Conservation (phyloP, 768 basidiomycete species). For the Xanthoconium purpureum region DNA sequence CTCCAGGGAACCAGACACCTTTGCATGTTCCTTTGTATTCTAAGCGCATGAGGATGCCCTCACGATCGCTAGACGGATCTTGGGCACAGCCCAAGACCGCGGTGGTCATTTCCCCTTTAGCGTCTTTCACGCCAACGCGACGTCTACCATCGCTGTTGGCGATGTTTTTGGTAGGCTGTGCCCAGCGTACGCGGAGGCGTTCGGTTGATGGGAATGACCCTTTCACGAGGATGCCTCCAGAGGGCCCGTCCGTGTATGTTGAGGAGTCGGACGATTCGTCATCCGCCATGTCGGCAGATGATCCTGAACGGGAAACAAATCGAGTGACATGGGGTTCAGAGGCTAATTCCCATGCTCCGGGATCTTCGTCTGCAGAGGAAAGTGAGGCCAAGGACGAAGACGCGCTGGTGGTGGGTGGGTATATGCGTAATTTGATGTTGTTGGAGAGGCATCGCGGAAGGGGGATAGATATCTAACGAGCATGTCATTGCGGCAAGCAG, state of each 20-base stretch:
- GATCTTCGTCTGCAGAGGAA: slow-evolving; percentile 72
- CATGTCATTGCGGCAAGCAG: slow-evolving; percentile 3
- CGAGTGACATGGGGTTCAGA: slow-evolving; percentile 76
- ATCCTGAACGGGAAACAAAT: slow-evolving; percentile 48
- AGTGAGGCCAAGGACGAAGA: slow-evolving; percentile 68
- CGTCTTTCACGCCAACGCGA: slow-evolving; percentile 67
- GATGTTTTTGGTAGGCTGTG: slow-evolving; percentile 53
- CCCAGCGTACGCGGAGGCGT: slow-evolving; percentile 75
- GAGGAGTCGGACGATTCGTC: slow-evolving; percentile 80
- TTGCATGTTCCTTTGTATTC: slow-evolving; percentile 73
- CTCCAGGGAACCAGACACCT: slow-evolving; percentile 79
- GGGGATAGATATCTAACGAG: slow-evolving; percentile 65
- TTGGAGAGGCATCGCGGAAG: slow-evolving; percentile 78
- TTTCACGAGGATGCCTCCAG: slow-evolving; percentile 65
- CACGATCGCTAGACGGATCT: slow-evolving; percentile 37
- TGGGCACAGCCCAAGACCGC: slow-evolving; percentile 49
- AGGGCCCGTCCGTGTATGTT: slow-evolving; percentile 43
- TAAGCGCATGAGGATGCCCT: slow-evolving; percentile 61
- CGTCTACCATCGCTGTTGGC: slow-evolving; percentile 52
- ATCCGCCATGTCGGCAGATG: slow-evolving; percentile 72
- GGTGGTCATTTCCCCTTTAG: slow-evolving; percentile 65
- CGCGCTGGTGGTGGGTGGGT: slow-evolving; percentile 54
- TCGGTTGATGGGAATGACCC: slow-evolving; percentile 79
- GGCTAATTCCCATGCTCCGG: slow-evolving; percentile 67
- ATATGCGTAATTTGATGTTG: slow-evolving; percentile 69